phyloP scores from a whole-genome alignment of 2,329 filamentous ascomycete genomes.

The Fusarium nodosum region DNA sequence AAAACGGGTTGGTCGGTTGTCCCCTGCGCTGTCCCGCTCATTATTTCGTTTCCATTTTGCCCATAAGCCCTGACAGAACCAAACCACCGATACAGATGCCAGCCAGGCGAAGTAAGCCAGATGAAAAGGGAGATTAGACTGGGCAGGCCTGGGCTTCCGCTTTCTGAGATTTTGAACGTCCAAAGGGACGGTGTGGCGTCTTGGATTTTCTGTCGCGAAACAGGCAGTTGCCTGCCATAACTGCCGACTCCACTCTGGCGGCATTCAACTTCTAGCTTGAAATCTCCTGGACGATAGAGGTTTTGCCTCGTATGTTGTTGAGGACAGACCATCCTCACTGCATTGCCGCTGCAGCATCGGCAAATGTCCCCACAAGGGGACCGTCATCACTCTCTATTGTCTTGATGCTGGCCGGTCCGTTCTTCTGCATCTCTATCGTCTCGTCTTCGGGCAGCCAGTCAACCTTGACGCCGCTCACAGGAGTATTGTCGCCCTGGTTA shows the following conservation, averaged over 20 bases:
- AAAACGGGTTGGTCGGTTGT: constrained; percentile 17
- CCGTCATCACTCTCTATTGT: constrained; percentile 54
- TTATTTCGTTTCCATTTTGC: constrained; percentile 34
- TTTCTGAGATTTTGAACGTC: constrained; percentile 7
- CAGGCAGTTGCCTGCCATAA: constrained; percentile 16
- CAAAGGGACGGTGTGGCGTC: constrained; percentile 24
- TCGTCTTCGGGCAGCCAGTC: constrained; percentile 70
- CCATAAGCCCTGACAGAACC: constrained; percentile 14
- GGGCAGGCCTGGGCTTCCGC: constrained; percentile 17
- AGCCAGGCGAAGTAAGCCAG: constrained; percentile 13
- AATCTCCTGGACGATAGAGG: background rate
- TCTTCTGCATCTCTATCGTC: constrained; percentile 60
- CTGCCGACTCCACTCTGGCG: constrained; percentile 11
- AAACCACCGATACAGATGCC: constrained; percentile 17
- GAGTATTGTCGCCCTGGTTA: constrained; percentile 58
- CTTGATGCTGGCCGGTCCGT: constrained; percentile 53
- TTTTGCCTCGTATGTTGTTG: constrained; percentile 7
- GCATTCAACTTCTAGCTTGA: constrained; percentile 6
- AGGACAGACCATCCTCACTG: constrained; percentile 46
- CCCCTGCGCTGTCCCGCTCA: constrained; percentile 25
- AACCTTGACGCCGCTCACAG: constrained; percentile 61
- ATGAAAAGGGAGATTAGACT: constrained; percentile 4
- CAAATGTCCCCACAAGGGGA: constrained; percentile 71
- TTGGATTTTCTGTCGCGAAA: constrained; percentile 19
- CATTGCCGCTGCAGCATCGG: constrained; percentile 69